Evolutionary conservation across 2,329 filamentous ascomycete species (phyloP).

Genomic region (Ophiostoma tasmaniense): DNA sequence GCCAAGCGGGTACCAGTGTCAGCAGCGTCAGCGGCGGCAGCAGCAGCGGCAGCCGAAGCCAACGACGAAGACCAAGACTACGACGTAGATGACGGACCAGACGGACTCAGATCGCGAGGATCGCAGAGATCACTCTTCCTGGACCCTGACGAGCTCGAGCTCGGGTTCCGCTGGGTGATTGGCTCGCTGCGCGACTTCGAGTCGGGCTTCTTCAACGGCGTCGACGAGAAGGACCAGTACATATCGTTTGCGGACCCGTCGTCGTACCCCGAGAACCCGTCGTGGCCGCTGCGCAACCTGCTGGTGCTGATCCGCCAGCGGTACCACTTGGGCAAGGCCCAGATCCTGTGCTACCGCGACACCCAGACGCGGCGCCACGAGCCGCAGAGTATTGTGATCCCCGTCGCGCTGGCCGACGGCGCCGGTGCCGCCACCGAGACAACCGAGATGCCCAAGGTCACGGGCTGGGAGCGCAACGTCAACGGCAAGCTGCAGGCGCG

Average conservation of each 20-base stretch:
- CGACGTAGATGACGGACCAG: slow-evolving; percentile 25
- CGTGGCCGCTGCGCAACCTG: slow-evolving; percentile 88
- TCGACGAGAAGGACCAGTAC: slow-evolving; percentile 65
- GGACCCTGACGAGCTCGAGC: slow-evolving; percentile 40
- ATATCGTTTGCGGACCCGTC: slow-evolving; percentile 89
- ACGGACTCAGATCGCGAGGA: neutral
- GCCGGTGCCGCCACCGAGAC: slow-evolving; percentile 27
- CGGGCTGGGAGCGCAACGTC: slow-evolving; percentile 85
- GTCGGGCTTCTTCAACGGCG: slow-evolving; percentile 72
- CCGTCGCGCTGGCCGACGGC: slow-evolving; percentile 45
- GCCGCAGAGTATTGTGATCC: slow-evolving; percentile 71
- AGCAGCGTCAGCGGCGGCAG: slow-evolving; percentile 24
- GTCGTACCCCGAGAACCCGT: slow-evolving; percentile 76
- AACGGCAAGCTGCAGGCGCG: slow-evolving; percentile 69
- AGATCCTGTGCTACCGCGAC: slow-evolving; percentile 86
- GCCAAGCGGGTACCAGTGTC: slow-evolving; percentile 58
- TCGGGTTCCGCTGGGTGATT: slow-evolving; percentile 69
- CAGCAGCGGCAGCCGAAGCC: slow-evolving; percentile 25
- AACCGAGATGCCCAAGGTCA: slow-evolving; percentile 71
- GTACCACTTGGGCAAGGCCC: slow-evolving; percentile 66
- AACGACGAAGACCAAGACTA: slow-evolving; percentile 26
- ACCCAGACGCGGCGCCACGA: slow-evolving; percentile 68
- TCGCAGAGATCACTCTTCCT: slow-evolving; percentile 42
- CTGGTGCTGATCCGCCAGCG: slow-evolving; percentile 75
- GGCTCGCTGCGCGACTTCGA: slow-evolving; percentile 71